Evolutionary conservation across 2,329 filamentous ascomycete species (phyloP).

Genomic region (Chrysoporthe deuterocubensis): DNA sequence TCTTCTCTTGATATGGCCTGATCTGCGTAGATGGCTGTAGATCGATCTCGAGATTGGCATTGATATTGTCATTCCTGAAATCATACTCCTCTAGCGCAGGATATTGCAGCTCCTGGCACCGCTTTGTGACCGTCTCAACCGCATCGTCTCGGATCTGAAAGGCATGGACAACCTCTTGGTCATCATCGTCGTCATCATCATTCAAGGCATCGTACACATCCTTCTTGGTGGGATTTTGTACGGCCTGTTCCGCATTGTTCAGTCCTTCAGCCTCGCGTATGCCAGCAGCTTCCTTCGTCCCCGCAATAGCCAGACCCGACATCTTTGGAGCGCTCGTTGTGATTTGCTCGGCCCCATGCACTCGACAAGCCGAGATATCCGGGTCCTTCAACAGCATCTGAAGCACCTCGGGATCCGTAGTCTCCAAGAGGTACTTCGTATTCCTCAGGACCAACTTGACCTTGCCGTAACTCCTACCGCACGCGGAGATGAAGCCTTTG

Average conservation of each 20-base stretch:
- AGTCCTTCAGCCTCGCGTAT: constrained; percentile 71
- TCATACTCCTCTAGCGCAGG: constrained; percentile 97
- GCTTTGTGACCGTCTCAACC: constrained; percentile 86
- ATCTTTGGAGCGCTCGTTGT: constrained; percentile 85
- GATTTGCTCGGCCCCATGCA: constrained; percentile 73
- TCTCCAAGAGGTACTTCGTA: constrained; percentile 90
- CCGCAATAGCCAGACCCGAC: constrained; percentile 86
- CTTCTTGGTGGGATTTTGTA: constrained; percentile 60
- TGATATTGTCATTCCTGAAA: constrained; percentile 87
- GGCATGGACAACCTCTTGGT: constrained; percentile 84
- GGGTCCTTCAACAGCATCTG: constrained; percentile 81
- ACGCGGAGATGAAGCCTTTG: constrained; percentile 75
- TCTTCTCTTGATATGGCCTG: constrained; percentile 94
- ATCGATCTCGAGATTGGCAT: constrained; percentile 92
- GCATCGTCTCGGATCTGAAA: constrained; percentile 86
- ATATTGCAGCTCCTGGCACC: constrained; percentile 83
- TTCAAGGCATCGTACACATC: constrained; percentile 75
- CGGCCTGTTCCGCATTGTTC: constrained; percentile 49
- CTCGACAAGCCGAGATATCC: constrained; percentile 72
- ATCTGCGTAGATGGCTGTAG: constrained; percentile 88
- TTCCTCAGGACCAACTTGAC: constrained; percentile 91
- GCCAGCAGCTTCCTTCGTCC: constrained; percentile 90
- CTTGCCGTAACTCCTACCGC: constrained; percentile 88
- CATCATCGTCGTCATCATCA: constrained; percentile 80
- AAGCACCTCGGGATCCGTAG: constrained; percentile 80